Base-by-base conservation (phyloP, 2,329 filamentous ascomycete species). In the Trichophaea hybrida region DNA sequence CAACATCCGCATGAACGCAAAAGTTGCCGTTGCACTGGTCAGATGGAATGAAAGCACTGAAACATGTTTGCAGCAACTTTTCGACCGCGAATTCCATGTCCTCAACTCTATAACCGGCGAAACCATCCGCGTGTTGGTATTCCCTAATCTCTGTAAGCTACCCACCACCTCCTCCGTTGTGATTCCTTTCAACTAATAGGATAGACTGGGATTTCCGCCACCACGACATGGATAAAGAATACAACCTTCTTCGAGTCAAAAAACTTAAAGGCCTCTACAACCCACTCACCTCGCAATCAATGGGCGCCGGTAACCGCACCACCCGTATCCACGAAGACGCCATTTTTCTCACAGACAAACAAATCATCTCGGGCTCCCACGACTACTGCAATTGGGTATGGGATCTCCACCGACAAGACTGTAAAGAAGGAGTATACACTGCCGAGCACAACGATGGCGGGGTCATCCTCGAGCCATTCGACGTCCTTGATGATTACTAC, bases 381-480 rank as follows among this genome's bases (percentile, higher is more conserved):
- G 66, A 68, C 43, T 68, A 68, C 55, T 68, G 66, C 40, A 67
- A 66, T 49, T 68, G 66, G 66, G 61, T 67, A 4, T 68, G 66
- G 66, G 61, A 66, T 43, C 60, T 68, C 38, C 49, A 48, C 24
- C 48, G 48, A 12, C 44, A 57, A 49, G 51, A 35, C 31, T 52
- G 15, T 34, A 55, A 1, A 48, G 43, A 43, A 31, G 32, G 12
- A 6, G 50, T 64, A 33, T 64, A 64, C 35, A 61, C 55, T 31
- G 61, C 59, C n/a, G 32, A 50, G 15, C 54, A 24, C 13, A 66
- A 66, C 38, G 63, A 65, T 38, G 64, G 60, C 12, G 64, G 64
- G 6, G 7, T 13, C 5, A 5, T 58, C 38, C 59, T 37, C 13
- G 65, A 67, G n/a, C 65, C 65, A 10, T 64, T 64, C 15, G 54